Percentiles rank a stretch among this genome's conserved stretches.
phyloP scores from a whole-genome alignment of 768 basidiomycete genomes.

The Trametes maxima region DNA sequence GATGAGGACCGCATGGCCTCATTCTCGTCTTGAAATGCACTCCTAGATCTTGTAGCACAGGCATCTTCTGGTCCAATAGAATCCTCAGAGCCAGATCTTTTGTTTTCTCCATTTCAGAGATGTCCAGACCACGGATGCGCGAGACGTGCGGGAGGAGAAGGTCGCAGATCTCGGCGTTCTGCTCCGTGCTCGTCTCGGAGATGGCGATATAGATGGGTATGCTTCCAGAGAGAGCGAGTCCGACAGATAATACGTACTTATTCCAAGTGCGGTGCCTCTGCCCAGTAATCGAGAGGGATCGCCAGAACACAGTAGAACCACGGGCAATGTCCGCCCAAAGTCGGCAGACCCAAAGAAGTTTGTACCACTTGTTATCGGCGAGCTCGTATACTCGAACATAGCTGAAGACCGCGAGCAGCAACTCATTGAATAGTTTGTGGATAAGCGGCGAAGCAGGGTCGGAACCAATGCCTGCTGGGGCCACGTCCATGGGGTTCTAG shows the following conservation, averaged over 20 bases:
- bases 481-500: too few relatives aligned
- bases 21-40: background rate
- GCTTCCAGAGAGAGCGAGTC: background rate
- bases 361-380: background rate
- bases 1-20: background rate
- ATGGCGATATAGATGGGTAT: background rate
- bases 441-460: too few relatives aligned
- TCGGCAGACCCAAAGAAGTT: background rate
- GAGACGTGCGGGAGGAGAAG: background rate
- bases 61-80: background rate
- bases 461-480: too few relatives aligned
- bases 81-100: background rate
- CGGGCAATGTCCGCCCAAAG: background rate
- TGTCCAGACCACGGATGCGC: slow-evolving; percentile 22
- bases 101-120: slow-evolving; percentile 20
- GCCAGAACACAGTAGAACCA: background rate
- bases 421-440: too few relatives aligned
- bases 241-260: background rate
- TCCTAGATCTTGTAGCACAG: background rate
- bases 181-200: background rate
- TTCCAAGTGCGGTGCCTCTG: background rate
- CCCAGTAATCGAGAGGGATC: background rate
- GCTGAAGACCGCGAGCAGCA: too few relatives aligned
- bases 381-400: too few relatives aligned
- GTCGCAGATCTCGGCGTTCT: background rate